Evolutionary conservation across 2,329 filamentous ascomycete genomes (phyloP), one percentile per base, ranked within the genome.

Genomic region (Ilyonectria robusta): DNA sequence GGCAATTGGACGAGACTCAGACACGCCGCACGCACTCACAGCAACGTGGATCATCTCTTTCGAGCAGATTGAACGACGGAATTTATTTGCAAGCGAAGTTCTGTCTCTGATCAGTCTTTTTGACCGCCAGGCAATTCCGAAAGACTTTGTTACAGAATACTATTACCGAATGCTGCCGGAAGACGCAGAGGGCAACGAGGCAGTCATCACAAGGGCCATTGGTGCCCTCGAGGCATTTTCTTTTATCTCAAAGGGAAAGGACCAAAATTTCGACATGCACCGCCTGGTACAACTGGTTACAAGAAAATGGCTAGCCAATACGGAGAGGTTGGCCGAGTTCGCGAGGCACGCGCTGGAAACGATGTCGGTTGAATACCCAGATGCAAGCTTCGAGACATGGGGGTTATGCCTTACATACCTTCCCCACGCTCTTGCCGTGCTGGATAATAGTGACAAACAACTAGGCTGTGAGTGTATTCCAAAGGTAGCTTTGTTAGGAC

Each of bases 71-170:
- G 26, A 77, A 4, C 35, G 44, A 8, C 75, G 75, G 5, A 10
- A 64, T 1, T n/a, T 5, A 0, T 61, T 79, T 0, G 78, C 78
- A 0, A 64, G 68, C n/a, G 70, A 80, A 1, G 51, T 82, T 0
- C 59, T 82, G 0, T 81, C 78, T 0, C 54, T 81, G 7, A 78
- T 81, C 67, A 76, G 76, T 2, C 63, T 78, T 0, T 73, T 81
- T 7, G 72, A 81, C 56, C 70, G 75, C 0, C 75, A 80, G 21
- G 72, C 61, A 0, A 80, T 81, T 37, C 79, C 78, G 0, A 35
- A 53, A 0, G 66, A 69, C 0, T 77, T 79, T 47, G 35, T 79
- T 8, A 58, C 59, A 7, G 13, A 70, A 13, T 73, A 72, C 23
- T 35, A n/a, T 23, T 15, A 33, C 19, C 21, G 10, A 26, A 26